These are phyloP conservation scores for Polysphondylium violaceum DNA, from an alignment of 78 protist species.

Conservation along the genomic window DNA sequence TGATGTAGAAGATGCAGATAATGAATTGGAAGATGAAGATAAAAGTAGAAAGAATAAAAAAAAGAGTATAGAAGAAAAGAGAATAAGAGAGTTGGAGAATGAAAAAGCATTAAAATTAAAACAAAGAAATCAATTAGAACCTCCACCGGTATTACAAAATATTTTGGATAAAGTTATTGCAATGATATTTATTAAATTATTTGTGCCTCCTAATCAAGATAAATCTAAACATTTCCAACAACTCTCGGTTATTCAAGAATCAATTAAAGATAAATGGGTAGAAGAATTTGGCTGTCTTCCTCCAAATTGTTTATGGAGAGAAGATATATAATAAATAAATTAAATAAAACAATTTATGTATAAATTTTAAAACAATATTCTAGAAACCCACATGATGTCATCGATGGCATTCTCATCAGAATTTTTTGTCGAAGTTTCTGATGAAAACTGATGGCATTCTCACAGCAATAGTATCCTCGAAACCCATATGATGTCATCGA, in stretches of 20 bases:
- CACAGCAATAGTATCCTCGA: too few relatives aligned
- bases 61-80: slow-evolving; percentile 12
- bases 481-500: too few relatives aligned
- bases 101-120: background rate
- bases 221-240: slow-evolving; percentile 12
- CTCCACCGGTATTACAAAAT: slow-evolving; percentile 46
- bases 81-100: slow-evolving; percentile 3
- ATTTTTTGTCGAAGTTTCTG: too few relatives aligned
- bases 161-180: slow-evolving; percentile 61
- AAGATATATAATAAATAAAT: too few relatives aligned
- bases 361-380: too few relatives aligned
- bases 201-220: slow-evolving; percentile 10
- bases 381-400: too few relatives aligned
- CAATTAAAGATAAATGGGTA: slow-evolving; percentile 61
- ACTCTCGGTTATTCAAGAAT: slow-evolving; percentile 1
- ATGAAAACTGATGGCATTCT: too few relatives aligned
- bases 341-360: too few relatives aligned
- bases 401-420: too few relatives aligned
- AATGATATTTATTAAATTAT: slow-evolving; percentile 39
- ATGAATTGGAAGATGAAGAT: slow-evolving; percentile 20
- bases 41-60: slow-evolving; percentile 28
- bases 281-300: slow-evolving; percentile 73
- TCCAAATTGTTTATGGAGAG: slow-evolving; percentile 67
- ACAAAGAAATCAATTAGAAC: slow-evolving; percentile 22
- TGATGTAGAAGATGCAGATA: slow-evolving; percentile 40